These are phyloP conservation scores for Aspergillus heteromorphus DNA, from an alignment of 495 filamentous ascomycete genomes.

Conservation along the genomic window DNA sequence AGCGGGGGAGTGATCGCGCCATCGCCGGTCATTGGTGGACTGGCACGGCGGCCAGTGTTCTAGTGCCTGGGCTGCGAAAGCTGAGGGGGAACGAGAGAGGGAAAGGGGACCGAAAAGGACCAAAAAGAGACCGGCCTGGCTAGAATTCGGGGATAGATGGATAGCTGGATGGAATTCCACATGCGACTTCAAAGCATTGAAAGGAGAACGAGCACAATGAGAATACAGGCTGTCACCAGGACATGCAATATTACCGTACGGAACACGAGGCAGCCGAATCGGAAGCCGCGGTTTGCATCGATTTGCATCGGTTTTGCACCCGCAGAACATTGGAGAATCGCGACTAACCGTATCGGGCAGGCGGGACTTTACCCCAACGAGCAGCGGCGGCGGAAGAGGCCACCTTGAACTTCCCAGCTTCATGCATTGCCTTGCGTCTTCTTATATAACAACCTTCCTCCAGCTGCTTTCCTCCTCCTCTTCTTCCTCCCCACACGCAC, in stretches of 20 bases:
- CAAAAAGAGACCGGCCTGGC: too few species aligned
- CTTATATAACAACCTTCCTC: slow-evolving; percentile 30
- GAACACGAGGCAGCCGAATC: background rate
- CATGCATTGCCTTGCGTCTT: slow-evolving; percentile 15
- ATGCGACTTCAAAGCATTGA: too few species aligned
- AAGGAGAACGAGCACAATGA: too few species aligned
- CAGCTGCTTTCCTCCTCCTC: slow-evolving; percentile 1
- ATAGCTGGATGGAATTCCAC: too few species aligned
- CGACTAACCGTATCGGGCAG: slow-evolving; percentile 33
- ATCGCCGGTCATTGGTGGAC: slow-evolving; percentile 2
- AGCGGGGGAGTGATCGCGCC: slow-evolving; percentile 1
- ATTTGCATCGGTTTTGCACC: background rate
- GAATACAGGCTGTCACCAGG: too few species aligned
- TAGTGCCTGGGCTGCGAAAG: background rate
- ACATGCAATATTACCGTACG: background rate
- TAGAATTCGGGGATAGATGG: too few species aligned
- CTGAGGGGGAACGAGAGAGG: too few species aligned
- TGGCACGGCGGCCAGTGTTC: background rate
- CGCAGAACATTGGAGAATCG: slow-evolving; percentile 20
- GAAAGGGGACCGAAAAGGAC: background rate
- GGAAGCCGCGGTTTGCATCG: background rate
- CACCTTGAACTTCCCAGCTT: slow-evolving; percentile 40
- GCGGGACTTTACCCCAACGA: slow-evolving; percentile 15
- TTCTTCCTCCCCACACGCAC: slow-evolving; percentile 6
- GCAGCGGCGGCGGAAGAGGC: slow-evolving; percentile 35